Conservation (phyloP, 257 asterid species). For the Ocimum tenuiflorum region DNA sequence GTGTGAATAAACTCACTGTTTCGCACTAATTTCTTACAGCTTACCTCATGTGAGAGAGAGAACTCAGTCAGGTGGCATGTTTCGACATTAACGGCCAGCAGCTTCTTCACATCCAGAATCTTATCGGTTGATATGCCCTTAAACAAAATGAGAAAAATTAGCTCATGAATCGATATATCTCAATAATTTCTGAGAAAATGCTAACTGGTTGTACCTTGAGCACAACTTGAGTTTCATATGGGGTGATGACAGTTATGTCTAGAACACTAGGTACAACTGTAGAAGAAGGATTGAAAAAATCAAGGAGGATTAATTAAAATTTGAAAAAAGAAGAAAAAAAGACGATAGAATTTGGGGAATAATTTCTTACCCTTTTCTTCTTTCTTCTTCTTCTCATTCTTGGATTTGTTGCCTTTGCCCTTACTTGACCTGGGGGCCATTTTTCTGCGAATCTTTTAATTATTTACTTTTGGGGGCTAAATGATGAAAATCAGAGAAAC, state of each 20-base stretch:
- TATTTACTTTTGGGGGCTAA: background rate
- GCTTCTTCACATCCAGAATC: constrained; percentile 82
- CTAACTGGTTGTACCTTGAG: constrained; percentile 54
- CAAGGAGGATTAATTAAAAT: no score
- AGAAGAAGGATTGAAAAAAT: background rate
- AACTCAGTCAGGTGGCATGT: constrained; percentile 86
- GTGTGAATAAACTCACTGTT: background rate
- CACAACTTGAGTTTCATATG: constrained; percentile 70
- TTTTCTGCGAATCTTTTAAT: no score
- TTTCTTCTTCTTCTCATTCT: constrained; percentile 82
- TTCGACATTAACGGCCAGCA: constrained; percentile 63
- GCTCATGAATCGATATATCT: background rate
- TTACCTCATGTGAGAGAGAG: constrained; percentile 84
- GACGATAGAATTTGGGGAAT: background rate
- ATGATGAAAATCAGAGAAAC: no score
- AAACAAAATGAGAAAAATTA: background rate
- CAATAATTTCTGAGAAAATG: background rate
- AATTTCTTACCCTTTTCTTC: constrained; percentile 72
- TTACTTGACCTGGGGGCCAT: constrained; percentile 96
- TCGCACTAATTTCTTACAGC: background rate
- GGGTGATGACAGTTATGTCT: constrained; percentile 70
- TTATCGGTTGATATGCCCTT: constrained; percentile 97
- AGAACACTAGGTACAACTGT: constrained; percentile 79
- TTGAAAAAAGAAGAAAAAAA: background rate
- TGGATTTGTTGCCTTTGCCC: constrained; percentile 66